Percentiles rank a stretch among this genome's conserved stretches.
These are phyloP conservation scores for Golubevia sp. DNA, from an alignment of 1,284 basidiomycete genomes.

Conservation along the genomic window DNA sequence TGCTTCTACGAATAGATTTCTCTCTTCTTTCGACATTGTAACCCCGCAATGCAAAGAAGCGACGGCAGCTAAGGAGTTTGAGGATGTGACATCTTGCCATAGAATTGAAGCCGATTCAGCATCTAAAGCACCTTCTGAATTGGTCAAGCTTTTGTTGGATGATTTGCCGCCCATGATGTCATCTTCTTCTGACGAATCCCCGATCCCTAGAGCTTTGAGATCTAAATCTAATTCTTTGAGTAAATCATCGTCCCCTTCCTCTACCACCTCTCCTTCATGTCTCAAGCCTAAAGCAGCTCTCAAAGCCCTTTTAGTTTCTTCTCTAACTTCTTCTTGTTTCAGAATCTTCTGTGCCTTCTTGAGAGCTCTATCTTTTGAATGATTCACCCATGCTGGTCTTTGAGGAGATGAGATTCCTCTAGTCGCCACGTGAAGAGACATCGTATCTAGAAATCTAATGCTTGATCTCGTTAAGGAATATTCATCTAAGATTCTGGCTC, in stretches of 20 bases:
- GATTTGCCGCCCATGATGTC: too few relatives aligned
- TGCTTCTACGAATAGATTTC: conserved; percentile 75
- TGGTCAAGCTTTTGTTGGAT: neutral
- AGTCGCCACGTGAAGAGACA: conserved; percentile 91
- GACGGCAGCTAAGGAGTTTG: conserved; percentile 90
- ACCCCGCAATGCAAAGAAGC: conserved; percentile 86
- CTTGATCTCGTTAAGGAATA: conserved; percentile 74
- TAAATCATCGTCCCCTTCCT: neutral
- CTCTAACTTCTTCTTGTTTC: neutral
- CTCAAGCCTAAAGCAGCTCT: neutral
- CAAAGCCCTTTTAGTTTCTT: neutral
- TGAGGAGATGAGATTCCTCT: conserved; percentile 94
- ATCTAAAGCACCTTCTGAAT: neutral
- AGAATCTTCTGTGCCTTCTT: neutral
- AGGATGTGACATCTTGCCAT: conserved; percentile 92
- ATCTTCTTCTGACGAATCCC: neutral
- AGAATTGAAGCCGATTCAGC: conserved; percentile 7
- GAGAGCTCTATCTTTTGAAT: conserved; percentile 67
- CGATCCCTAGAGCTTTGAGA: neutral
- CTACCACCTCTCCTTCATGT: neutral
- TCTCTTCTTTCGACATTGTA: conserved; percentile 76
- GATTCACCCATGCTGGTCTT: conserved; percentile 86
- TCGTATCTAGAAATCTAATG: conserved; percentile 90
- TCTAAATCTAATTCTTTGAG: neutral
- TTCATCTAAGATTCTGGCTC: conserved; percentile 81